Base-by-base conservation (phyloP, 768 basidiomycete genomes). In the Psilocybe subaeruginosa region DNA sequence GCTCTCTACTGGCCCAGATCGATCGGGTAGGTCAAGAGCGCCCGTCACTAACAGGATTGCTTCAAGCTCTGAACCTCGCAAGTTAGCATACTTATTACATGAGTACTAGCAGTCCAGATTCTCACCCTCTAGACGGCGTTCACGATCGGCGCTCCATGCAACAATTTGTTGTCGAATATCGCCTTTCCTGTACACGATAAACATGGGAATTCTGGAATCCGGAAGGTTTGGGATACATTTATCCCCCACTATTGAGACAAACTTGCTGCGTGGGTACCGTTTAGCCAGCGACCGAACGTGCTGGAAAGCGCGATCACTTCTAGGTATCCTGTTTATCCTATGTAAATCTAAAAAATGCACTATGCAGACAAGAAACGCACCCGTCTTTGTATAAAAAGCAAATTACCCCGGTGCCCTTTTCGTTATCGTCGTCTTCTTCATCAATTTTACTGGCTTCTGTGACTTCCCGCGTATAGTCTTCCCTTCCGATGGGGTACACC, bases 221-320 rank as follows among this genome's bases (percentile, higher is more conserved):
- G 96, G 97, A 37, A 99, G 88, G 74, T 98, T 90, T n/a, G 92
- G 88, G 67, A 99, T 97, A 77, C 95, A 97, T 74, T 95, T 95
- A 76, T 93, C 86, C 39, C 95, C 95, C 3, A 95, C 87, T 67
- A 99, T 99, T 9, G 93, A 94, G 62, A 98, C 91, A 67, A 99
- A 97, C 77, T 99, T 99, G 9, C 95, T 92, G 50, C 90, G 89
- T 2, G 95, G 93, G 73, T 97, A 90, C 55, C 86, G 85, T n/a
- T 78, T 79, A 1, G 97, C 94, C 4, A 99, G 81, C 0, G 79
- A 80, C 4, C 80, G 80, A 29, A 99, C 75, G 54, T 96, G 88
- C 29, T 81, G 76, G 54, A 84, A 85, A 9, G 96, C 79, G 49
- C 89, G 88, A 61, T 94, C 90, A 58, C 92, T 95, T 57, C 88